Percentiles rank a stretch among this genome's conserved stretches.
These are phyloP conservation scores for Coprinellus micaceus DNA, from an alignment of 768 basidiomycete genomes.

Conservation along the genomic window DNA sequence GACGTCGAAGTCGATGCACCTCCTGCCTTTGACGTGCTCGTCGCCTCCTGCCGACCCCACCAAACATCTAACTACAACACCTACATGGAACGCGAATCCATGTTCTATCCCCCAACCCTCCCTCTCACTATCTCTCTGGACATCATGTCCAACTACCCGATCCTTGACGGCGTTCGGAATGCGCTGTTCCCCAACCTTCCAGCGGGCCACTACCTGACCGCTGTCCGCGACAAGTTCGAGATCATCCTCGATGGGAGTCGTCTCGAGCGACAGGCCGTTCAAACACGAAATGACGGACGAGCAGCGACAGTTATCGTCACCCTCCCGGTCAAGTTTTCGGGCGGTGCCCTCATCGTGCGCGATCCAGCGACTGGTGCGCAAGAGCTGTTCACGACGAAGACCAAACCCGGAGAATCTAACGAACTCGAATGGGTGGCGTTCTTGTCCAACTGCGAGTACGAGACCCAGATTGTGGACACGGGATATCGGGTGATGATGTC, in stretches of 20 bases:
- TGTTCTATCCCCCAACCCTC: constrained; percentile 69
- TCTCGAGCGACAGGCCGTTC: constrained; percentile 51
- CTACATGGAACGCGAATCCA: constrained; percentile 58
- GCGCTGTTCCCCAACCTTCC: constrained; percentile 72
- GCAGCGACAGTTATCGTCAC: constrained; percentile 72
- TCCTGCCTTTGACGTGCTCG: constrained; percentile 73
- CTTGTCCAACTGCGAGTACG: constrained; percentile 69
- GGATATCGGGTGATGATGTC: constrained; percentile 69
- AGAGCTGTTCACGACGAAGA: constrained; percentile 50
- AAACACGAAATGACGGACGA: constrained; percentile 58
- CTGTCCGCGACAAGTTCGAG: constrained; percentile 66
- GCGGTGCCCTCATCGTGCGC: constrained; percentile 60
- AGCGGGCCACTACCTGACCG: constrained; percentile 65
- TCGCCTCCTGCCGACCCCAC: constrained; percentile 69
- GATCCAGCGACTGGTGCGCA: constrained; percentile 46
- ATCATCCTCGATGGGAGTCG: constrained; percentile 59
- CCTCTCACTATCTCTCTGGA: constrained; percentile 76
- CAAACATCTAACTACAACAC: constrained; percentile 49
- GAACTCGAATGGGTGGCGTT: constrained; percentile 80
- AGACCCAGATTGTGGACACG: constrained; percentile 65
- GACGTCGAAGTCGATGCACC: constrained; percentile 72
- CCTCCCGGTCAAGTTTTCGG: constrained; percentile 70
- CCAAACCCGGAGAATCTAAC: constrained; percentile 56
- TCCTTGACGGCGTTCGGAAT: constrained; percentile 71
- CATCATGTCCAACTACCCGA: constrained; percentile 68